Conservation (phyloP, 306 rosid genomes). For the Vachellia pachyceras region DNA sequence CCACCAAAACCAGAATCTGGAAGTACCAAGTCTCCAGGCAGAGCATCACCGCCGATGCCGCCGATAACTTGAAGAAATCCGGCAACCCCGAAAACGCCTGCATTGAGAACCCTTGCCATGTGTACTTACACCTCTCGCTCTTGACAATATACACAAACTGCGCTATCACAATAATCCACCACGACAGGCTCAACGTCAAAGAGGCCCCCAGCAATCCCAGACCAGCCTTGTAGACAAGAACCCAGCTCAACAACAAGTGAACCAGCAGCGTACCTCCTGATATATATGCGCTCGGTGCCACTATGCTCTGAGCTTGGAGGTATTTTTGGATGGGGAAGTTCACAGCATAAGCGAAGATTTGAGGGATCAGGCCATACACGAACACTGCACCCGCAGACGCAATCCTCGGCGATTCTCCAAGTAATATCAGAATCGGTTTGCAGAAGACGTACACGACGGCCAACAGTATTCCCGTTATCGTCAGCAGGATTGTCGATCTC, state of each 20-base stretch:
- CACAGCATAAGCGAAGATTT: slow-evolving; percentile 71
- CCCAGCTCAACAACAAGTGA: slow-evolving; percentile 64
- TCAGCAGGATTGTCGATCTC: slow-evolving; percentile 63
- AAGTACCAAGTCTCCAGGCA: slow-evolving; percentile 82
- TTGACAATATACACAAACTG: slow-evolving; percentile 69
- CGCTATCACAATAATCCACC: slow-evolving; percentile 77
- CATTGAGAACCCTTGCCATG: slow-evolving; percentile 68
- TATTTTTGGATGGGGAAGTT: slow-evolving; percentile 85
- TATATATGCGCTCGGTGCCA: slow-evolving; percentile 72
- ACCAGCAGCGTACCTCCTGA: slow-evolving; percentile 55
- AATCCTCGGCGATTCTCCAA: slow-evolving; percentile 61
- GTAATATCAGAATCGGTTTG: slow-evolving; percentile 49
- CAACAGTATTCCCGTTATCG: slow-evolving; percentile 30
- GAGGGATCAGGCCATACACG: slow-evolving; percentile 79
- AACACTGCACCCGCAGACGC: slow-evolving; percentile 60
- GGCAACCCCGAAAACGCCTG: slow-evolving; percentile 57
- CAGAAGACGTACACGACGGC: slow-evolving; percentile 49
- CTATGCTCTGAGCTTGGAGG: slow-evolving; percentile 80
- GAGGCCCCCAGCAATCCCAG: slow-evolving; percentile 75
- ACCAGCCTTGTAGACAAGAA: slow-evolving; percentile 59
- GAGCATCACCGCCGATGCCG: slow-evolving; percentile 75
- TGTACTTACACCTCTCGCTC: slow-evolving; percentile 58
- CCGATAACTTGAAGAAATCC: slow-evolving; percentile 66
- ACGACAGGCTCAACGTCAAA: slow-evolving; percentile 67
- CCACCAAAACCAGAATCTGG: slow-evolving; percentile 77